Conservation (phyloP, 1,284 basidiomycete species). For the Trametes pubescens region DNA sequence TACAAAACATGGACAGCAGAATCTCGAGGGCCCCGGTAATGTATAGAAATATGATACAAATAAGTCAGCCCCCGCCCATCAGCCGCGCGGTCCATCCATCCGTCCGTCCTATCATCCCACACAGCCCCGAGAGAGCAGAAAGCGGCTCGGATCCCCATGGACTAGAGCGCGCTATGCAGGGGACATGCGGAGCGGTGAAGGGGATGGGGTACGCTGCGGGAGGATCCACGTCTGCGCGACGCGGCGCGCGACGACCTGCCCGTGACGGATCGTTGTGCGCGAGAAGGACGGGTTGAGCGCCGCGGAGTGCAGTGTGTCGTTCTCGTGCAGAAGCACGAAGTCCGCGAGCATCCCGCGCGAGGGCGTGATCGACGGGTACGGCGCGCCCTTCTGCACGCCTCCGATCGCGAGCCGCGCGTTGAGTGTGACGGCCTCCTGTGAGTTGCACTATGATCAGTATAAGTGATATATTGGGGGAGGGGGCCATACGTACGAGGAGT, state of each 20-base stretch:
- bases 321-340: constrained; percentile 66
- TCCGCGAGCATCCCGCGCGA: constrained; percentile 56
- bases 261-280: constrained; percentile 52
- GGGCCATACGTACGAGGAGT: constrained; percentile 55
- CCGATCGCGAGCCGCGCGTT: constrained; percentile 51
- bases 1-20: not conserved
- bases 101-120: not conserved
- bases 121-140: no score
- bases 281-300: constrained; percentile 57
- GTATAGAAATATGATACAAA: constrained; percentile 14
- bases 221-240: constrained; percentile 31
- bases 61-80: constrained; percentile 5
- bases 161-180: not conserved
- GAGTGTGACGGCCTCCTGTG: constrained; percentile 40
- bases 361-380: constrained; percentile 46
- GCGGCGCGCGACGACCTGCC: constrained; percentile 38
- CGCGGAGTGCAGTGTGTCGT: constrained; percentile 52
- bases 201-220: constrained; percentile 31
- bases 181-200: constrained; percentile 12
- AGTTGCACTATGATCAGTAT: not conserved
- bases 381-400: constrained; percentile 27
- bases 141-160: not conserved
- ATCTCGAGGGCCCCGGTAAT: not conserved
- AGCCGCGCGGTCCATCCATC: not conserved
- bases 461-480: not conserved